Percentiles rank a stretch among this genome's conserved stretches.
These are phyloP conservation scores for Phaeophleospora eucalypticola DNA, from an alignment of 2,329 filamentous ascomycete species.

Conservation along the genomic window DNA sequence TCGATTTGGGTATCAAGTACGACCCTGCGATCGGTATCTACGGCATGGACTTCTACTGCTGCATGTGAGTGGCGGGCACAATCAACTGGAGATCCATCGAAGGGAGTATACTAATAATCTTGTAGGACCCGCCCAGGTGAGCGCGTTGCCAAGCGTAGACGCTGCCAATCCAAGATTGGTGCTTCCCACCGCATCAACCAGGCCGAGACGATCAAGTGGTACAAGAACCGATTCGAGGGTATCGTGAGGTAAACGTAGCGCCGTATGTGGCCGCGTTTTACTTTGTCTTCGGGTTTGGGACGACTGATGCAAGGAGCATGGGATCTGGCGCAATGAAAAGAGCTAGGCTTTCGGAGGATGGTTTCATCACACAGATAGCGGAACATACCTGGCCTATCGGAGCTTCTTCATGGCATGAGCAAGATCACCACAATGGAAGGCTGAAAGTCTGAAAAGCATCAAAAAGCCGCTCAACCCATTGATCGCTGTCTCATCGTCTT, in stretches of 20 bases:
- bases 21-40: conserved; percentile 97
- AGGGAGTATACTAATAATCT: conserved; percentile 9
- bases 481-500: conserved; percentile 33
- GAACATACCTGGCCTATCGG: conserved; percentile 36
- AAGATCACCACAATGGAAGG: conserved; percentile 36
- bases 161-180: conserved; percentile 81
- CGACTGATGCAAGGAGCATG: conserved; percentile 19
- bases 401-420: conserved; percentile 33
- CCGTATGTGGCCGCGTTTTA: conserved; percentile 7
- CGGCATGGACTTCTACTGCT: conserved; percentile 99
- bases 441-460: conserved; percentile 27
- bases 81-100: neutral
- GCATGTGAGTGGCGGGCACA: conserved; percentile 61
- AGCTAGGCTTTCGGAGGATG: conserved; percentile 9
- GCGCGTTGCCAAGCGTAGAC: conserved; percentile 92
- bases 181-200: conserved; percentile 89
- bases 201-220: conserved; percentile 97
- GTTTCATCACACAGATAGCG: conserved; percentile 25
- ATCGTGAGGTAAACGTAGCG: conserved; percentile 82
- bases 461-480: conserved; percentile 33
- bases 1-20: conserved; percentile 99
- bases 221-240: conserved; percentile 92
- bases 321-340: conserved; percentile 25
- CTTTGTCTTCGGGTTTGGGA: conserved; percentile 10
- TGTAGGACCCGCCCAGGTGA: conserved; percentile 87